phyloP scores from a whole-genome alignment of 495 filamentous ascomycete species.

The Poronia punctata region DNA sequence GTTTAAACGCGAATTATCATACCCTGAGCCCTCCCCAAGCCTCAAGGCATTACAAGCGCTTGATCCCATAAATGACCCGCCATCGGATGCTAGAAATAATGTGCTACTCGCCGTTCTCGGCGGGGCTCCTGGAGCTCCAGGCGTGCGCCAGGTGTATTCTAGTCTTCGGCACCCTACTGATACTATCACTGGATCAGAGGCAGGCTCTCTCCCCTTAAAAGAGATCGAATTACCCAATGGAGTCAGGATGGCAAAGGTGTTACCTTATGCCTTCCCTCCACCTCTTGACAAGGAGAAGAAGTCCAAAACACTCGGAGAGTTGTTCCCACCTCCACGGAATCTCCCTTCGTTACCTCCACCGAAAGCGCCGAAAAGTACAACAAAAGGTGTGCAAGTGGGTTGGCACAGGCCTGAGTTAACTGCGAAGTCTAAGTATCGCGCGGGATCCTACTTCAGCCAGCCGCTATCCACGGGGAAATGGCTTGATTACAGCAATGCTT shows the following conservation, averaged over 20 bases:
- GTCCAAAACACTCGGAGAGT: slow-evolving; percentile 63
- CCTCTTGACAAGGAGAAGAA: slow-evolving; percentile 40
- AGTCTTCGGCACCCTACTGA: slow-evolving; percentile 59
- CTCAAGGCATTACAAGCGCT: slow-evolving; percentile 13
- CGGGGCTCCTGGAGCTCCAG: slow-evolving; percentile 58
- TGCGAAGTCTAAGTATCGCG: slow-evolving; percentile 49
- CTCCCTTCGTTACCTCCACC: slow-evolving; percentile 66
- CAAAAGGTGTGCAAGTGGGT: slow-evolving; percentile 52
- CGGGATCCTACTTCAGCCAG: slow-evolving; percentile 46
- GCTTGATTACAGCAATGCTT: slow-evolving; percentile 60
- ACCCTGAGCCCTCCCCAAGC: slow-evolving; percentile 21
- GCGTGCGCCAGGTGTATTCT: slow-evolving; percentile 76
- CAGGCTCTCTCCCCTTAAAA: slow-evolving; percentile 39
- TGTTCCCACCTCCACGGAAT: slow-evolving; percentile 66
- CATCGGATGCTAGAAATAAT: slow-evolving; percentile 34
- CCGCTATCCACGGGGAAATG: slow-evolving; percentile 55
- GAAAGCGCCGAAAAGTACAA: slow-evolving; percentile 56
- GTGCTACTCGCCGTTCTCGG: slow-evolving; percentile 65
- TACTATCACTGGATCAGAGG: slow-evolving; percentile 24
- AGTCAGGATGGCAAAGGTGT: slow-evolving; percentile 61
- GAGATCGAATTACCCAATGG: slow-evolving; percentile 66
- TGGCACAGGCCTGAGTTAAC: slow-evolving; percentile 55
- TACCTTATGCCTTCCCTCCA: slow-evolving; percentile 37
- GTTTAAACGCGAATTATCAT: slow-evolving; percentile 33
- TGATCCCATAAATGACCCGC: slow-evolving; percentile 16